Evolutionary conservation across 257 asterid species (phyloP).

Genomic region (Capsicum baccatum): DNA sequence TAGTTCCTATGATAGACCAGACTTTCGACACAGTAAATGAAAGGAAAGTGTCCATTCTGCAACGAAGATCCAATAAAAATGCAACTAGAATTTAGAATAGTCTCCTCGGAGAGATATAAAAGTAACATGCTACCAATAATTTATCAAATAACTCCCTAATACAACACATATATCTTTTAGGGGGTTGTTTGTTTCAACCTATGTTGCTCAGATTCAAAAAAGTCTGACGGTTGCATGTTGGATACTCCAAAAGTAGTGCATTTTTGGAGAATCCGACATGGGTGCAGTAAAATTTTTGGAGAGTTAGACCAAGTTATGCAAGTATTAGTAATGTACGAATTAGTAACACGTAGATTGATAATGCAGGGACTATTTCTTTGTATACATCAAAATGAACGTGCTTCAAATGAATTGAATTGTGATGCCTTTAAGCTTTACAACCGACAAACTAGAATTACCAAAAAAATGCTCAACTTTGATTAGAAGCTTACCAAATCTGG

Average conservation of each 20-base stretch:
- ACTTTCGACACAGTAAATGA: slow-evolving; percentile 79
- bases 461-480: not conserved
- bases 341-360: not conserved
- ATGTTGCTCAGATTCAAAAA: too few species aligned
- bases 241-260: too few species aligned
- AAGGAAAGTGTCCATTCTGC: slow-evolving; percentile 86
- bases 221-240: too few species aligned
- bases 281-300: too few species aligned
- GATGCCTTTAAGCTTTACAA: not conserved
- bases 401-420: not conserved
- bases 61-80: slow-evolving; percentile 33
- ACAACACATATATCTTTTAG: not conserved
- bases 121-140: not conserved
- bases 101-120: not conserved
- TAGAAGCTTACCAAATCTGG: slow-evolving; percentile 77
- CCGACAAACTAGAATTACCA: not conserved
- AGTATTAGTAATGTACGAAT: not conserved
- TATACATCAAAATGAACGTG: not conserved
- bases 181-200: not conserved
- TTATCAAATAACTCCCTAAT: slow-evolving; percentile 1
- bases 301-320: not conserved
- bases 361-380: not conserved
- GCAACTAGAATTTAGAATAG: not conserved
- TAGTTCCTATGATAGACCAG: slow-evolving; percentile 67
- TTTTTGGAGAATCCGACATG: too few species aligned